Base-by-base conservation (phyloP, 2,329 filamentous ascomycete genomes). In the Piedraia hortae region DNA sequence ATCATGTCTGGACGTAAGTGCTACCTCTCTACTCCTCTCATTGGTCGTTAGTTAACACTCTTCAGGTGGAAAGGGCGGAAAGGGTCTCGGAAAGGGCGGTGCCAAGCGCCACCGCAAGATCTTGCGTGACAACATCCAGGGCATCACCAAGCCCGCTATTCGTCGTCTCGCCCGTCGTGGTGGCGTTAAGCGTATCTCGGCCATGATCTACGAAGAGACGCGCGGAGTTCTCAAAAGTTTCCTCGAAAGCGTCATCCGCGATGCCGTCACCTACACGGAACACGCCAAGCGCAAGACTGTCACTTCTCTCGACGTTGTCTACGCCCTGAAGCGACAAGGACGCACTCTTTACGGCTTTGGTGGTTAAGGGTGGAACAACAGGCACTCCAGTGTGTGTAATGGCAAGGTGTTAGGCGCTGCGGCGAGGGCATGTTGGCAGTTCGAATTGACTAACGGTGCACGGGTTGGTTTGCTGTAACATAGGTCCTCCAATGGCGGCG, bases 31-130 rank as follows among this genome's bases (percentile, higher is more conserved):
- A n/a, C n/a, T n/a, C n/a, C n/a, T n/a, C n/a, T n/a, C n/a, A n/a
- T n/a, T n/a, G n/a, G n/a, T n/a, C n/a, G n/a, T n/a, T 23, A 27
- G 31, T 35, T 41, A 29, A 42, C 36, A 30, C 27, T 12, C 26
- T 19, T n/a, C 21, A 32, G 75, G 75, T 50, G 77, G 77, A 51
- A 88, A 89, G 59, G 78, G 78, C 54, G 80, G 80, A 50, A 90
- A 90, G 68, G 80, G 78, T 51, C 77, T 90, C 55, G 80, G 80
- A 52, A 90, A 90, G 69, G 80, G 80, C 37, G 80, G 80, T 53
- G 82, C 82, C 56, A 93, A 91, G 73, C 80, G 80, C 56, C 80
- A 91, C 60, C 70, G 82, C 47, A 91, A 91, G 74, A 91, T 91
- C 62, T 65, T 91, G 54, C 77, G 80, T 56, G 80, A 90, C 72